These are phyloP conservation scores for Cercospora sp. DNA, from an alignment of 2,329 filamentous ascomycete genomes.

Conservation along the genomic window DNA sequence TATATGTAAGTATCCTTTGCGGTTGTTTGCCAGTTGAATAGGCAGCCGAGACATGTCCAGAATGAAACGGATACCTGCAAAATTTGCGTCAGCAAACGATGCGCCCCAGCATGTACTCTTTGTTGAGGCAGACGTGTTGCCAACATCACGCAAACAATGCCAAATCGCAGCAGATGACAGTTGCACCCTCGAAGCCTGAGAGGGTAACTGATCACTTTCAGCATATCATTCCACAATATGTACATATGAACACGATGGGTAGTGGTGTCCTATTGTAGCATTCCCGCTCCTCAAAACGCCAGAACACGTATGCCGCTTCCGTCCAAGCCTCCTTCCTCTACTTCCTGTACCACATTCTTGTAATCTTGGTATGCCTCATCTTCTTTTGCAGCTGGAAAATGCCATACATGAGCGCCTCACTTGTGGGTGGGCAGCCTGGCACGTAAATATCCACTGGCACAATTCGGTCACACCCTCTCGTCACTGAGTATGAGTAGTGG, in stretches of 20 bases:
- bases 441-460: conserved; percentile 80
- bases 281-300: conserved; percentile 23
- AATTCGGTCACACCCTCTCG: conserved; percentile 72
- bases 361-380: conserved; percentile 61
- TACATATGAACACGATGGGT: conserved; percentile 26
- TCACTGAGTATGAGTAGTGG: conserved; percentile 77
- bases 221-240: conserved; percentile 22
- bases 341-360: conserved; percentile 58
- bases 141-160: neutral
- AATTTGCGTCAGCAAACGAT: neutral
- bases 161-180: neutral
- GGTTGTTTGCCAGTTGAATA: neutral
- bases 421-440: conserved; percentile 64
- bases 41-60: neutral
- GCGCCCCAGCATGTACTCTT: neutral
- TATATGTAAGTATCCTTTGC: neutral
- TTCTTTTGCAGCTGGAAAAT: conserved; percentile 77
- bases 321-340: conserved; percentile 26
- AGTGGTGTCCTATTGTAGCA: conserved; percentile 15
- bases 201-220: neutral
- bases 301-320: conserved; percentile 7
- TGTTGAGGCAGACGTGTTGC: neutral
- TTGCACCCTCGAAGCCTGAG: neutral
- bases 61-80: neutral
- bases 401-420: conserved; percentile 56